Conservation (phyloP, 306 rosid species). For the Quercus cerris region DNA sequence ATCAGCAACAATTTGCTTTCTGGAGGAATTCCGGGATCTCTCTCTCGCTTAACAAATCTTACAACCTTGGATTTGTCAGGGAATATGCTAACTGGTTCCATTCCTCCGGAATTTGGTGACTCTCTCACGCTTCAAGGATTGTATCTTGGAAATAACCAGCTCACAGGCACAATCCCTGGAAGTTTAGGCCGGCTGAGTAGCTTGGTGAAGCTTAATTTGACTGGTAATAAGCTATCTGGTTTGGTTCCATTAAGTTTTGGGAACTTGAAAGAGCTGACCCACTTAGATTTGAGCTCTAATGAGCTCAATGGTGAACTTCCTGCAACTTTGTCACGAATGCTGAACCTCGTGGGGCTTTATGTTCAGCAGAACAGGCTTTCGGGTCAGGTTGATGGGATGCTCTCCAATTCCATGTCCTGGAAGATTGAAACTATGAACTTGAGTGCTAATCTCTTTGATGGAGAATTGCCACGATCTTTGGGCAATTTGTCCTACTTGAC, state of each 20-base stretch:
- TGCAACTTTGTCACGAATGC: conserved; percentile 63
- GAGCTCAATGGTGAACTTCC: conserved; percentile 78
- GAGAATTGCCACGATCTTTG: conserved; percentile 64
- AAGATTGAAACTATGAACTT: conserved; percentile 82
- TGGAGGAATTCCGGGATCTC: conserved; percentile 69
- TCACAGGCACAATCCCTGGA: conserved; percentile 58
- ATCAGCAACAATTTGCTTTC: conserved; percentile 70
- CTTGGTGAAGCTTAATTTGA: conserved; percentile 90
- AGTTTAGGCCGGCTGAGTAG: conserved; percentile 57
- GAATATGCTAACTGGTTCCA: conserved; percentile 72
- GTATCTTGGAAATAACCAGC: conserved; percentile 70
- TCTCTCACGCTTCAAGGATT: conserved; percentile 81
- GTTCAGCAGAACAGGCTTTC: conserved; percentile 81
- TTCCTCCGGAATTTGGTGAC: conserved; percentile 69
- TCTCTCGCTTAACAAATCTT: conserved; percentile 61
- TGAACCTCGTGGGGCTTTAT: conserved; percentile 67
- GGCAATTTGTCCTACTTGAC: conserved; percentile 81
- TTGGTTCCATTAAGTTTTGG: conserved; percentile 62
- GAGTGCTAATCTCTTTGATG: conserved; percentile 60
- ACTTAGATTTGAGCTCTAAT: conserved; percentile 76
- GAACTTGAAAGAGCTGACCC: conserved; percentile 65
- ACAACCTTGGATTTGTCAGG: conserved; percentile 89
- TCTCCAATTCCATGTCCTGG: conserved; percentile 71
- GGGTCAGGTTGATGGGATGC: conserved; percentile 54
- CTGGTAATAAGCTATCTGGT: conserved; percentile 70